A percentile compares a stretch with the other conserved stretches of the same genome.
These are phyloP conservation scores for Gossypium anomalum DNA, from an alignment of 345 rosid species.

Conservation along the genomic window DNA sequence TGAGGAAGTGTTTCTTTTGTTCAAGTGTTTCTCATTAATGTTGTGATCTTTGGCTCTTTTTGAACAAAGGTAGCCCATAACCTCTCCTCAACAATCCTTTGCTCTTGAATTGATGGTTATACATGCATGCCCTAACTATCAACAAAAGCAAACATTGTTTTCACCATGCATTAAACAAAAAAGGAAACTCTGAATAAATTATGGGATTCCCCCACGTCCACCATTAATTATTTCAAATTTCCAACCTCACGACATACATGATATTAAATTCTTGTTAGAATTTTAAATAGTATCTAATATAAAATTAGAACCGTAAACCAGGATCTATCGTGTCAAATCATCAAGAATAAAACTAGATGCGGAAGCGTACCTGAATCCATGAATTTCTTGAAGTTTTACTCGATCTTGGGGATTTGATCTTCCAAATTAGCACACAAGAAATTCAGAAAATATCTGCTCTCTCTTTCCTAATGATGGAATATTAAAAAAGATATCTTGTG, in stretches of 20 bases:
- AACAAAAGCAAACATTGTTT: not conserved
- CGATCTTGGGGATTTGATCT: too few relatives aligned
- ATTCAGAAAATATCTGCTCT: too few relatives aligned
- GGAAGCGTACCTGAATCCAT: too few relatives aligned
- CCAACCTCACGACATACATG: not conserved
- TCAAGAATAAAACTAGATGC: too few relatives aligned
- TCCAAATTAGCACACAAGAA: too few relatives aligned
- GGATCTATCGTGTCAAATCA: too few relatives aligned
- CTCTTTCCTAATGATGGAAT: too few relatives aligned
- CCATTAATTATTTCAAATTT: not conserved
- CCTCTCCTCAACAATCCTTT: slow-evolving; percentile 15
- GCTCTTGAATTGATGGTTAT: not conserved
- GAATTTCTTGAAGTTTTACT: too few relatives aligned
- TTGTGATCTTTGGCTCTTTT: slow-evolving; percentile 47
- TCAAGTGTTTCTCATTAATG: slow-evolving; percentile 23
- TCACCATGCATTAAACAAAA: slow-evolving; percentile 18
- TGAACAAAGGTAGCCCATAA: slow-evolving; percentile 90
- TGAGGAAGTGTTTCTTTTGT: not conserved
- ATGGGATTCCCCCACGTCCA: slow-evolving; percentile 12
- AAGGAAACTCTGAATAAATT: slow-evolving; percentile 10
- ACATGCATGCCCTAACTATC: slow-evolving; percentile 6
- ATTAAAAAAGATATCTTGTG: too few relatives aligned
- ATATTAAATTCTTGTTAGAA: not conserved
- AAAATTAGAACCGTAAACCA: too few relatives aligned
- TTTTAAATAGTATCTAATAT: too few relatives aligned